Conservation (phyloP, 345 rosid genomes). For the Zanthoxylum bungeanum region DNA sequence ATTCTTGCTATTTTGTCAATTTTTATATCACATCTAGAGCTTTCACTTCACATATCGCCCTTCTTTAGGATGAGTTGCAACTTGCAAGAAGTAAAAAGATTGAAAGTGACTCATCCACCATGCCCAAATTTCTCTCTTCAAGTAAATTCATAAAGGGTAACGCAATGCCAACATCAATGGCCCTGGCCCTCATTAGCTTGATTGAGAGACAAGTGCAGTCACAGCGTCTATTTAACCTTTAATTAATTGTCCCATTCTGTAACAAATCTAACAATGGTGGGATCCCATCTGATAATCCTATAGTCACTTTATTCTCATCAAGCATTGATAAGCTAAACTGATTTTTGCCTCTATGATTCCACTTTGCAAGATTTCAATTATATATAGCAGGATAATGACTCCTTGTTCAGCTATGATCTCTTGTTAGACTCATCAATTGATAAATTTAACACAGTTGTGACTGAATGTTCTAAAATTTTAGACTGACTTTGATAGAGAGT, state of each 20-base stretch:
- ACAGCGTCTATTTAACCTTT: conserved; percentile 83
- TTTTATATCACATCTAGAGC: too few species aligned
- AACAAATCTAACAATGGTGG: conserved; percentile 69
- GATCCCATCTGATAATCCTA: conserved; percentile 57
- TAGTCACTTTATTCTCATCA: conserved; percentile 65
- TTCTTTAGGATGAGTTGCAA: conserved; percentile 48
- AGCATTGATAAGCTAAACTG: conserved; percentile 85
- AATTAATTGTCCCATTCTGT: conserved; percentile 56
- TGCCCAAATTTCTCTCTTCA: conserved; percentile 45
- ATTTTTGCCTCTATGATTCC: conserved; percentile 73
- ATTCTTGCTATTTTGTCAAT: too few species aligned
- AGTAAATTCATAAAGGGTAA: conserved; percentile 48
- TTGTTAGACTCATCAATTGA: conserved; percentile 73
- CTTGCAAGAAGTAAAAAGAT: conserved; percentile 62
- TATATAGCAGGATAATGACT: conserved; percentile 60
- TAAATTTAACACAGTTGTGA: conserved; percentile 65
- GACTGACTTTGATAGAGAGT: too few species aligned
- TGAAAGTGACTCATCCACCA: conserved; percentile 81
- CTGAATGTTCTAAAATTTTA: conserved; percentile 61
- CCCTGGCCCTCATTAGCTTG: conserved; percentile 60
- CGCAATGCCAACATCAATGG: conserved; percentile 68
- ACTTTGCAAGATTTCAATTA: conserved; percentile 47
- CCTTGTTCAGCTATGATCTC: conserved; percentile 47
- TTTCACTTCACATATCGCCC: too few species aligned
- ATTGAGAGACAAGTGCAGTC: conserved; percentile 64